Percentiles rank a stretch among this genome's conserved stretches.
Evolutionary conservation across 139 green algal species (phyloP).

Genomic region (Chlorella sp.): DNA sequence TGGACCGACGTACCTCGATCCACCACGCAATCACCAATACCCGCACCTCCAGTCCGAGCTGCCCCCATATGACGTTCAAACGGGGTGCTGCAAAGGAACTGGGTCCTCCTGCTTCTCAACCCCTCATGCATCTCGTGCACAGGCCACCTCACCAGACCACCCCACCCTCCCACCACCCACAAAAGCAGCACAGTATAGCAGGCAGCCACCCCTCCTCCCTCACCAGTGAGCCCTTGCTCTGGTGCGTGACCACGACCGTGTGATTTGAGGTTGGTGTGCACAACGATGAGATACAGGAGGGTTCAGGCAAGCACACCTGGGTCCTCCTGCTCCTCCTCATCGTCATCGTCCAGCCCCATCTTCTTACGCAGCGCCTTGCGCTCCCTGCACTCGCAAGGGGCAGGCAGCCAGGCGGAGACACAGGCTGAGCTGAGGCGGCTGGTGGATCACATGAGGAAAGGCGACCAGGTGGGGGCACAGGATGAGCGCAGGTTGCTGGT

Average conservation of each 20-base stretch:
- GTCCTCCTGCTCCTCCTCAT: conserved; percentile 11
- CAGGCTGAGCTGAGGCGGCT: background rate
- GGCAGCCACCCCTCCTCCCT: too few relatives aligned
- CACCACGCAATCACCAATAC: background rate
- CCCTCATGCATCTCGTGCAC: background rate
- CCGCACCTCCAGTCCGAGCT: background rate
- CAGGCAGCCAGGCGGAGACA: background rate
- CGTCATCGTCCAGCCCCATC: conserved; percentile 22
- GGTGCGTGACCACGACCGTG: too few relatives aligned
- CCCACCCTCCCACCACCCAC: too few relatives aligned
- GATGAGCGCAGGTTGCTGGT: too few relatives aligned
- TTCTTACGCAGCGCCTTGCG: conserved; percentile 23
- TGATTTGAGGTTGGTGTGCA: too few relatives aligned
- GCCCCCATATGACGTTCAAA: too few relatives aligned
- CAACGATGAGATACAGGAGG: background rate
- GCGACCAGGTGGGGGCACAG: too few relatives aligned
- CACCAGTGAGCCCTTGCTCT: too few relatives aligned
- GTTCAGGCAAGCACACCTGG: background rate
- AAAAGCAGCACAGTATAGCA: too few relatives aligned
- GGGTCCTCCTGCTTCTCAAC: background rate
- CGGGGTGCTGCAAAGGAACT: too few relatives aligned
- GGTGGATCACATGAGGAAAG: too few relatives aligned
- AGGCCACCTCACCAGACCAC: background rate
- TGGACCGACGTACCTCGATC: background rate
- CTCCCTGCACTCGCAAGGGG: conserved; percentile 1